phyloP scores from a whole-genome alignment of 352 stramenopile genomes.

The Phytophthora pistaciae region DNA sequence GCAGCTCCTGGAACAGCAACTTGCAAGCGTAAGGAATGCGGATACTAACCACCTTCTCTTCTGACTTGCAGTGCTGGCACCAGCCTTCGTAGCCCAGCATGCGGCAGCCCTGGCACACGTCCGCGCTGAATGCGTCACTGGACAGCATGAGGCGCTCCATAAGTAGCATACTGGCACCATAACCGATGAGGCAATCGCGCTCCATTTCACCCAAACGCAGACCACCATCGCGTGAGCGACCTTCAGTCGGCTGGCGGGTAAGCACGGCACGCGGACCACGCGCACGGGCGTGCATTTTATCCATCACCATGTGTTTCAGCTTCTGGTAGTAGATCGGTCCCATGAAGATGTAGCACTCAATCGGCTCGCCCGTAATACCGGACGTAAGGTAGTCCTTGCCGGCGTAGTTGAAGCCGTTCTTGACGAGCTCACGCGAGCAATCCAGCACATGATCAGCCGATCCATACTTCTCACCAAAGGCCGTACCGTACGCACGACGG shows the following conservation, averaged over 20 bases:
- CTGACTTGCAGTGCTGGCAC: conserved; percentile 99
- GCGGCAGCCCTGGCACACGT: conserved; percentile 98
- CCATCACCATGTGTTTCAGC: conserved; percentile 99
- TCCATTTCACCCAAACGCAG: conserved; percentile 99
- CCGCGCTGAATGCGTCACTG: conserved; percentile 98
- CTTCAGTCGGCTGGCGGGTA: conserved; percentile 99
- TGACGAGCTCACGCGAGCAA: conserved; percentile 95
- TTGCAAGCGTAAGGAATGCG: conserved; percentile 99
- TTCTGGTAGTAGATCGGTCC: conserved; percentile 99
- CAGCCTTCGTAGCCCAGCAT: conserved; percentile 98
- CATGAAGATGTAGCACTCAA: conserved; percentile 99
- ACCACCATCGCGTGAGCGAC: conserved; percentile 97
- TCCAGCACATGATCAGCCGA: conserved; percentile 94
- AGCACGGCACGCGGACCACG: conserved; percentile 95
- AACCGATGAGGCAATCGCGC: conserved; percentile 99
- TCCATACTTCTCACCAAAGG: conserved; percentile 98
- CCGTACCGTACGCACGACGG: conserved; percentile 98
- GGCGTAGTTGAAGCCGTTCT: conserved; percentile 98
- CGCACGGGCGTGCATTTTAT: conserved; percentile 99
- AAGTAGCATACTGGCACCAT: conserved; percentile 99
- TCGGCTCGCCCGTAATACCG: conserved; percentile 95
- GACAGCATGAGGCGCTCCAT: conserved; percentile 99
- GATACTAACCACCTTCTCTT: conserved; percentile 98
- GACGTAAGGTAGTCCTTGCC: conserved; percentile 98
- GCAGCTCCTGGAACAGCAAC: conserved; percentile 98